Evolutionary conservation across 2,329 filamentous ascomycete species (phyloP).

Genomic region (Alternaria rosae): DNA sequence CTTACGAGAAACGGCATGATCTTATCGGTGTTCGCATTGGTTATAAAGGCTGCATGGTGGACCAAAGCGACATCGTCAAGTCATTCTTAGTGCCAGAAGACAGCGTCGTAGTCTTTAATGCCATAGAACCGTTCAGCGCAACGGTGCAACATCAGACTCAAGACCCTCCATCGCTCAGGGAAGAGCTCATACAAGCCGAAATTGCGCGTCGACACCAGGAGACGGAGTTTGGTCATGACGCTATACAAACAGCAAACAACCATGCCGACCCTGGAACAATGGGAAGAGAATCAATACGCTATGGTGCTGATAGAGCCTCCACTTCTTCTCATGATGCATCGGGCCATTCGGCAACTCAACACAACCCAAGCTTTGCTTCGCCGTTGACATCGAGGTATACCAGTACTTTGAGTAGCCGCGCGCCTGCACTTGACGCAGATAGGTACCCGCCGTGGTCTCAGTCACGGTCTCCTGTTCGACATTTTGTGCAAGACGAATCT

Average conservation of each 20-base stretch:
- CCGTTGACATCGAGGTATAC: background rate
- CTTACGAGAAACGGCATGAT: slow-evolving; percentile 18
- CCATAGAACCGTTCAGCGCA: background rate
- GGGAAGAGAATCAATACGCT: background rate
- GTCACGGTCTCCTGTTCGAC: background rate
- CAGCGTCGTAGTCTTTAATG: slow-evolving; percentile 13
- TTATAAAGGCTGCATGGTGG: slow-evolving; percentile 14
- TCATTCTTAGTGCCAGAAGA: slow-evolving; percentile 7
- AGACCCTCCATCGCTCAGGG: background rate
- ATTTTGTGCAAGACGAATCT: background rate
- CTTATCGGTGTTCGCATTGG: slow-evolving; percentile 26
- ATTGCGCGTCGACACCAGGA: background rate
- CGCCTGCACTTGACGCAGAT: background rate
- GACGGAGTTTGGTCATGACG: background rate
- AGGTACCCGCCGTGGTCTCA: background rate
- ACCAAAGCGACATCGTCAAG: slow-evolving; percentile 6
- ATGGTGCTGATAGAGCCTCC: background rate
- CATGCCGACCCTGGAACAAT: background rate
- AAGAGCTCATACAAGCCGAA: background rate
- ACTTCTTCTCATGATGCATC: background rate
- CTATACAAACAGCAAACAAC: background rate
- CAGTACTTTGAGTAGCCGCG: background rate
- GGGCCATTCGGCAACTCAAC: background rate
- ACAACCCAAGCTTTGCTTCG: background rate
- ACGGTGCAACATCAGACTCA: background rate